Conservation (phyloP, 2,329 filamentous ascomycete species). For the Pseudogymnoascus sp. region DNA sequence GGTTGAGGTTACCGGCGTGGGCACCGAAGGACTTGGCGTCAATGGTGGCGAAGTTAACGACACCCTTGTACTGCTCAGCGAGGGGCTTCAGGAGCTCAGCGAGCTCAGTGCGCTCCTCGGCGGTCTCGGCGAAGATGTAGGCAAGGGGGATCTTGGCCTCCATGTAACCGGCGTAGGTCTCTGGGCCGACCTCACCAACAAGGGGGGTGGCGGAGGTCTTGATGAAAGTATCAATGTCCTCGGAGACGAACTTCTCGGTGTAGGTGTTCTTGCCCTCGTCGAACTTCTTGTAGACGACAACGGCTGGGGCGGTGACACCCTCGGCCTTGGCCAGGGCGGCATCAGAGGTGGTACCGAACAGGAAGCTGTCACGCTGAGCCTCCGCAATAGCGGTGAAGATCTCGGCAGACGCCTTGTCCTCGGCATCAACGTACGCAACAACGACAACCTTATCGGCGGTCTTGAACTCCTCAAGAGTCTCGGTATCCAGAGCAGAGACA, state of each 20-base stretch:
- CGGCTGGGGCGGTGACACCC: constrained; percentile 75
- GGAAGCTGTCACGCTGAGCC: constrained; percentile 78
- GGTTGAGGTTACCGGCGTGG: constrained; percentile 94
- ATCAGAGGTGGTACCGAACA: constrained; percentile 85
- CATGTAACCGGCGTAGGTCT: constrained; percentile 96
- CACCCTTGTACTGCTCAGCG: constrained; percentile 86
- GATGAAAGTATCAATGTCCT: constrained; percentile 74
- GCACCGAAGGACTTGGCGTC: constrained; percentile 91
- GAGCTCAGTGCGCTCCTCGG: constrained; percentile 79
- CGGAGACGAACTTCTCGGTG: constrained; percentile 71
- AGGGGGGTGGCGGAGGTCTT: constrained; percentile 81
- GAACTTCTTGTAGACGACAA: constrained; percentile 96
- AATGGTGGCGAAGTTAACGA: constrained; percentile 96
- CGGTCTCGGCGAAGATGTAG: constrained; percentile 93
- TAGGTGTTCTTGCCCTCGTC: constrained; percentile 91
- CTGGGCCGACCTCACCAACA: constrained; percentile 91
- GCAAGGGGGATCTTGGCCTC: constrained; percentile 82
- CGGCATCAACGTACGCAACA: constrained; percentile 75
- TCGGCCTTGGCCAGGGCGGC: constrained; percentile 79
- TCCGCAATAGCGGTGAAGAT: constrained; percentile 65
- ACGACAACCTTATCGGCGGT: constrained; percentile 93
- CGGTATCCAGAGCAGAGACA: constrained; percentile 74
- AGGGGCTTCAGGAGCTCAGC: constrained; percentile 72
- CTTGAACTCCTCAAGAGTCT: constrained; percentile 92
- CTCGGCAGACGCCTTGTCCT: constrained; percentile 79